These are phyloP conservation scores for Paecilomyces variotii DNA, from an alignment of 2,329 filamentous ascomycete genomes.

Conservation along the genomic window DNA sequence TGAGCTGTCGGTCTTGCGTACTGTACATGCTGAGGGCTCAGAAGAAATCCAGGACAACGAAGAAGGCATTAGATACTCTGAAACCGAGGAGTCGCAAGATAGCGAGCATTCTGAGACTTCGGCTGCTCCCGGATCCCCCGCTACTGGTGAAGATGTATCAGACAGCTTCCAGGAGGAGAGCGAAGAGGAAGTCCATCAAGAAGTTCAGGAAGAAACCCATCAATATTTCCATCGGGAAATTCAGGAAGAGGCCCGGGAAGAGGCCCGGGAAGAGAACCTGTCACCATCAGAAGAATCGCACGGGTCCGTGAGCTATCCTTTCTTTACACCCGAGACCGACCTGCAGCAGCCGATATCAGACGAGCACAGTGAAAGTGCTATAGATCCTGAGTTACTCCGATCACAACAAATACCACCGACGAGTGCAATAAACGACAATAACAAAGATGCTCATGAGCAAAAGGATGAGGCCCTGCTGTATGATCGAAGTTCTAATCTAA, in stretches of 20 bases:
- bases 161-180: background rate
- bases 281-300: background rate
- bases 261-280: background rate
- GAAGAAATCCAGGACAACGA: background rate
- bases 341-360: background rate
- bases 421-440: background rate
- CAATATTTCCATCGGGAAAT: too few relatives aligned
- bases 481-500: background rate
- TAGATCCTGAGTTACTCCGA: slow-evolving; percentile 1
- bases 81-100: background rate
- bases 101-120: background rate
- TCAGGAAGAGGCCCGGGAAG: too few relatives aligned
- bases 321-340: background rate
- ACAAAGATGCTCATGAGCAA: background rate
- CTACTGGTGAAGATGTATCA: background rate
- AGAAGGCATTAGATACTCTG: background rate
- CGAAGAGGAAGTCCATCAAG: too few relatives aligned
- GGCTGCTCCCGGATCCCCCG: background rate
- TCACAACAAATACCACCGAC: background rate
- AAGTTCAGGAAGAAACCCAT: too few relatives aligned
- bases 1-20: background rate
- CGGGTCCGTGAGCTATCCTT: background rate
- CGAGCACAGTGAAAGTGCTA: background rate
- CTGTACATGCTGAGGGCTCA: background rate
- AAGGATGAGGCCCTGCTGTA: background rate